Conservation (phyloP, 1,284 basidiomycete genomes). For the Puccinia polysora region DNA sequence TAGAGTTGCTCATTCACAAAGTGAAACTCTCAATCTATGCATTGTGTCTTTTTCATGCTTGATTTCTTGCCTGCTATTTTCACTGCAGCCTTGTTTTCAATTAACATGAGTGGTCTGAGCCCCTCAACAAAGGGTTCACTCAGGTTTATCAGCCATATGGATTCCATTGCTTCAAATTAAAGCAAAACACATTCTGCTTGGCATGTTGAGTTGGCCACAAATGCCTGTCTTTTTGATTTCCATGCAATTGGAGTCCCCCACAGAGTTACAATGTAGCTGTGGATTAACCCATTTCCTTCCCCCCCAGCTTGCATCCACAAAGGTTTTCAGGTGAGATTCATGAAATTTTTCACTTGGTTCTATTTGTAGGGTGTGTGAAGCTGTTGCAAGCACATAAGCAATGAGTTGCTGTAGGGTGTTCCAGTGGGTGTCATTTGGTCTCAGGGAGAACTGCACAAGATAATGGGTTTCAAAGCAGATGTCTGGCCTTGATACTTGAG, state of each 20-base stretch:
- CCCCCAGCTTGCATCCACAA: conserved; percentile 13
- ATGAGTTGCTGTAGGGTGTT: conserved; percentile 5
- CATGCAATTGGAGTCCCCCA: conserved; percentile 9
- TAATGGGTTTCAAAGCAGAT: neutral
- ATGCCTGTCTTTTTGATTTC: conserved; percentile 10
- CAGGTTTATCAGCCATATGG: too few species aligned
- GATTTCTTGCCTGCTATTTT: too few species aligned
- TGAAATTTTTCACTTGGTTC: too few species aligned
- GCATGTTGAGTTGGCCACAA: neutral
- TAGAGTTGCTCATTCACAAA: too few species aligned
- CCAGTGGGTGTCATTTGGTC: neutral
- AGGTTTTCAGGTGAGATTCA: neutral
- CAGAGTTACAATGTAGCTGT: neutral
- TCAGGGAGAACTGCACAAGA: neutral
- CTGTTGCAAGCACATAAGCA: neutral
- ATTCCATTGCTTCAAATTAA: neutral
- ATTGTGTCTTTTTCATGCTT: too few species aligned
- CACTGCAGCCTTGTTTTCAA: too few species aligned
- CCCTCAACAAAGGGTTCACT: too few species aligned
- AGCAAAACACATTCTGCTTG: conserved; percentile 24
- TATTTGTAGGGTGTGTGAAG: neutral
- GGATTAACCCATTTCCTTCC: neutral
- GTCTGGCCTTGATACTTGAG: conserved; percentile 1
- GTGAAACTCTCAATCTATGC: too few species aligned
- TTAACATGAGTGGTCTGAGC: too few species aligned